A percentile compares a stretch with the other conserved stretches of the same genome.
These are phyloP conservation scores for Pezicula radicicola DNA, from an alignment of 2,329 filamentous ascomycete genomes.

Conservation along the genomic window DNA sequence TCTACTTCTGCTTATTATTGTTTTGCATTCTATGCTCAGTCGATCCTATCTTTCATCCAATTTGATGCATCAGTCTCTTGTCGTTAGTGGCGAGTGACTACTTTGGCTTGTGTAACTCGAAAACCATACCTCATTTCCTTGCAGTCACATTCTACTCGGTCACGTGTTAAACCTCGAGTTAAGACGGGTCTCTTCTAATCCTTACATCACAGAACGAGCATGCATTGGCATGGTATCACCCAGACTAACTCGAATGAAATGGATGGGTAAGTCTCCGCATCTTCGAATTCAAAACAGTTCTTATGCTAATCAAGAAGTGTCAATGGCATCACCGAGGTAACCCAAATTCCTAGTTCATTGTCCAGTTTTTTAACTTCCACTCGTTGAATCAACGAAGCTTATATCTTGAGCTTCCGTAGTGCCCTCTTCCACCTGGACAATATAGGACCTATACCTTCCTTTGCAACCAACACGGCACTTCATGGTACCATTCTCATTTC, in stretches of 20 bases:
- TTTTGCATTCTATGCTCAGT: too few species aligned
- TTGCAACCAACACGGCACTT: conserved; percentile 38
- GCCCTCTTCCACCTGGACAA: conserved; percentile 54
- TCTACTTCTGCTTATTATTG: too few species aligned
- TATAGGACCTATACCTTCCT: conserved; percentile 18
- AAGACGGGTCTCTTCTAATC: conserved; percentile 24
- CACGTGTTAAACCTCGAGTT: conserved; percentile 1
- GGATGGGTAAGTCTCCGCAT: conserved; percentile 31
- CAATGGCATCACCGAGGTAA: conserved; percentile 46
- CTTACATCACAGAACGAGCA: conserved; percentile 29
- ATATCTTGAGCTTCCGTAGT: conserved; percentile 26
- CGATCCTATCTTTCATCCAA: too few species aligned
- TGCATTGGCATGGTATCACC: conserved; percentile 44
- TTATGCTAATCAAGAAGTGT: conserved; percentile 34
- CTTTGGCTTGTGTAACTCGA: too few species aligned
- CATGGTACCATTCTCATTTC: conserved; percentile 61
- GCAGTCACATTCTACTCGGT: too few species aligned
- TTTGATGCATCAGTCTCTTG: too few species aligned
- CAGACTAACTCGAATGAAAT: conserved; percentile 41
- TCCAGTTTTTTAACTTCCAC: too few species aligned
- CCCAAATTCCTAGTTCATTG: too few species aligned
- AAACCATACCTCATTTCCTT: too few species aligned
- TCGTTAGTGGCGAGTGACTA: too few species aligned
- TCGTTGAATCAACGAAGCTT: too few species aligned
- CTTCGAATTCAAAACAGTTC: conserved; percentile 33